Evolutionary conservation across 2,329 filamentous ascomycete genomes (phyloP).

Genomic region (Verticillium nonalfalfae): DNA sequence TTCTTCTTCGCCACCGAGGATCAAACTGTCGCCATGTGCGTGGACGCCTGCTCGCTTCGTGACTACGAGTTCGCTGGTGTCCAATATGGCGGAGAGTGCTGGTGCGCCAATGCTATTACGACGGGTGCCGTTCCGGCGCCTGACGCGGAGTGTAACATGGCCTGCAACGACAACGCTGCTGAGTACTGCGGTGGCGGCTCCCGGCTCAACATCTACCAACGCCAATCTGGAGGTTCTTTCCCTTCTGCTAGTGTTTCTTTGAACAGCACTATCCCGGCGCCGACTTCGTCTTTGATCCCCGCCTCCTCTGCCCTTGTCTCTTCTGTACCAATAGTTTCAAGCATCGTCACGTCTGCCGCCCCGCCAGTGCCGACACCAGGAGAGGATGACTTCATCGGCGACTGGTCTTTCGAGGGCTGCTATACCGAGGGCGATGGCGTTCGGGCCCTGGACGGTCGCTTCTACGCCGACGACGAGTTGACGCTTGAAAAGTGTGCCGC

Average conservation of each 20-base stretch:
- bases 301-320: not conserved
- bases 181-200: constrained; percentile 27
- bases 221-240: not conserved
- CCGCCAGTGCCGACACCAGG: constrained; percentile 14
- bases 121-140: constrained; percentile 21
- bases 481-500: constrained; percentile 24
- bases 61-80: constrained; percentile 25
- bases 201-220: constrained; percentile 27
- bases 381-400: constrained; percentile 16
- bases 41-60: constrained; percentile 20
- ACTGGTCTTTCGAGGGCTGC: constrained; percentile 27
- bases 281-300: not conserved
- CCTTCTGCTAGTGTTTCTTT: constrained; percentile 5
- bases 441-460: constrained; percentile 21
- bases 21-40: constrained; percentile 17
- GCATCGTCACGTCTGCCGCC: not conserved
- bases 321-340: not conserved
- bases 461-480: constrained; percentile 24
- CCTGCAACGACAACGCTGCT: constrained; percentile 26
- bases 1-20: constrained; percentile 7
- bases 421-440: constrained; percentile 24
- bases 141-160: constrained; percentile 24
- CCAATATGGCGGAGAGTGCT: constrained; percentile 34
- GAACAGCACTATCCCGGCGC: not conserved
- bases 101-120: constrained; percentile 23